Evolutionary conservation across 1,284 basidiomycete genomes (phyloP), one percentile per base, ranked within the genome.

Genomic region (Mycena sp.): DNA sequence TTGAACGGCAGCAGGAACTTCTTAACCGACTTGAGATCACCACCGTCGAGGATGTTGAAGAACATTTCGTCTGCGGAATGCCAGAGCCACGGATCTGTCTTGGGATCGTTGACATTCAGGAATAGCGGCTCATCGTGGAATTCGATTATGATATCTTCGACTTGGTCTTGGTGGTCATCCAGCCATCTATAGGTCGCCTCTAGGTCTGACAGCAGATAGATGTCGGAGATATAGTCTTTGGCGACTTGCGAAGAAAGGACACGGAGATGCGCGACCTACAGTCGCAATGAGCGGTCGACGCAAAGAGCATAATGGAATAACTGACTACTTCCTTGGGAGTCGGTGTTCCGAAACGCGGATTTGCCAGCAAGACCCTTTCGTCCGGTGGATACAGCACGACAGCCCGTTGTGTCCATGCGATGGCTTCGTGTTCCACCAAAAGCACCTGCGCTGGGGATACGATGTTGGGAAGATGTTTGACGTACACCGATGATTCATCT

Each of bases 341-440:
- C 17, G 64, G 64, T 10, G 59, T 25, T 19, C 64, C 64, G 37
- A 66, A 66, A 40, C 21, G 17, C 4, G 52, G 56, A 29, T 66
- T 59, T 21, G 64, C 64, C 10, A 58, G 37, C 16, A 59, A 32
- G 14, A 66, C 2, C 17, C 64, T 30, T 23, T 60, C 64, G n/a
- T 51, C 51, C 4, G 64, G 64, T 2, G 64, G 23, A 44, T 52
- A 37, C 19, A 45, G 7, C 14, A 63, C 16, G 10, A 66, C 61
- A 10, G 61, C 64, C 10, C 64, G 80, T 38, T 81, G 71, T 44
- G 84, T 82, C 25, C 80, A 81, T 79, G 83, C 84, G 4, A 78
- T 78, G 11, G 83, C 72, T 4, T 76, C 62, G 64, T 78, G 76
- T 35, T 73, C 77, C 21, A 77, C 72, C 21, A 73, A 52, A 25